Evolutionary conservation across 2,329 filamentous ascomycete genomes (phyloP), one percentile per base, ranked within the genome.

Genomic region (Cladophialophora exuberans): DNA sequence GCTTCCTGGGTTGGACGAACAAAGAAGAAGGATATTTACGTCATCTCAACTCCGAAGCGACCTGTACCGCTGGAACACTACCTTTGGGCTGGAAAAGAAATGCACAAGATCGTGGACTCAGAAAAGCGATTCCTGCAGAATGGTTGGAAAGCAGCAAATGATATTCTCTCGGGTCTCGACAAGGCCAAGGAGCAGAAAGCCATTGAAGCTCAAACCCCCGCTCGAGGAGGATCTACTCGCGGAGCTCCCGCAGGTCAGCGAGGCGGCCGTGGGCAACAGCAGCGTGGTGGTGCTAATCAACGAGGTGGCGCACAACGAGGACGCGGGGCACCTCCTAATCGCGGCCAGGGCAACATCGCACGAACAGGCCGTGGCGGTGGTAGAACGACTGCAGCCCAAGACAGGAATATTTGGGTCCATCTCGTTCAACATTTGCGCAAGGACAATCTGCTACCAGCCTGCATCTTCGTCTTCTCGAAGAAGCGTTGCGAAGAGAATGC

Each of bases 401-500:
- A 99, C 73, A 92, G 91, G 70, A 97, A 92, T 59, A 81, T 97
- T 6, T 99, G 94, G 94, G 93, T 97, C 30, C 90, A 97, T 67
- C 82, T 99, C 33, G 91, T 99, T 2, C 90, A 96, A 66, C 91
- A 90, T 72, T 79, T 99, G 50, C 89, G 86, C 65, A 96, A 96
- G 71, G 84, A 91, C 48, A 90, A 84, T 44, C 79, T 99, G 3
- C 82, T 99, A 3, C 94, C 94, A 0, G 90, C 89, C 6, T 97
- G 93, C 70, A 96, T 99, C 63, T 99, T 99, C 68, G 93, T 99
- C 52, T 99, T 99, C 72, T 99, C 94, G 2, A 99, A 97, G 76
- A 96, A 94, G 73, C 82, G 94, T 48, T 97, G 94, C 66, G 94
- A 99, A 71, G 91, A 97, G 69, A 99, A 97, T 69, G 94, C 94